phyloP scores from a whole-genome alignment of 805 yeast species.

The Saccharomycopsis javanensis region DNA sequence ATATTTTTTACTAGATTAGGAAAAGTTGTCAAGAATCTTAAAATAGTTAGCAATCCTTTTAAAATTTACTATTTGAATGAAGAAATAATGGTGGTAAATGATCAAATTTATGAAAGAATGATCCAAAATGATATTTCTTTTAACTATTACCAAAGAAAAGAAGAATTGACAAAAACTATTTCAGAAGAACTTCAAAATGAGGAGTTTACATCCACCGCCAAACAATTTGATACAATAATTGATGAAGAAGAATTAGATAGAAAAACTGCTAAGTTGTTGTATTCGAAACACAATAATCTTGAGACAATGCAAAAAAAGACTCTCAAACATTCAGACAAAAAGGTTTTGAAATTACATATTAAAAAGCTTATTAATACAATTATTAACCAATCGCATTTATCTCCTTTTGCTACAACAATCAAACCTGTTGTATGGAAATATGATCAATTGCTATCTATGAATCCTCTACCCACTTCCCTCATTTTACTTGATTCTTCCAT shows the following conservation, averaged over 20 bases:
- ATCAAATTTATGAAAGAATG: constrained; percentile 60
- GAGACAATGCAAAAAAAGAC: constrained; percentile 28
- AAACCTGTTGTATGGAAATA: constrained; percentile 62
- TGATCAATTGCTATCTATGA: constrained; percentile 58
- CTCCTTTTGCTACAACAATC: constrained; percentile 59
- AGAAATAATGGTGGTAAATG: constrained; percentile 68
- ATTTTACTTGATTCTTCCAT: constrained; percentile 64
- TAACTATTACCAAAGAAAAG: constrained; percentile 28
- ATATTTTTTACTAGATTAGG: constrained; percentile 61
- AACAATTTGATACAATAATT: constrained; percentile 19
- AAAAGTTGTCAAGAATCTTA: constrained; percentile 43
- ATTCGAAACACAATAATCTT: constrained; percentile 7
- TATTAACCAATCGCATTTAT: constrained; percentile 77
- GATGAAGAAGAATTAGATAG: constrained; percentile 20
- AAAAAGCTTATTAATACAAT: constrained; percentile 62
- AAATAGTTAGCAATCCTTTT: constrained; percentile 70
- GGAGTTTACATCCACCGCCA: constrained; percentile 24
- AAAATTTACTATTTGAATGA: constrained; percentile 72
- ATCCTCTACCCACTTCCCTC: constrained; percentile 66
- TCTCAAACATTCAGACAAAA: constrained; percentile 45
- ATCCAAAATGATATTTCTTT: constrained; percentile 59
- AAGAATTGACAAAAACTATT: constrained; percentile 10
- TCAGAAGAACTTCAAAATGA: constrained; percentile 20
- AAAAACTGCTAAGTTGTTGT: constrained; percentile 20
- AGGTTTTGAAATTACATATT: constrained; percentile 24